These are phyloP conservation scores for Cladobotryum mycophilum DNA, from an alignment of 2,329 filamentous ascomycete species.

Conservation along the genomic window DNA sequence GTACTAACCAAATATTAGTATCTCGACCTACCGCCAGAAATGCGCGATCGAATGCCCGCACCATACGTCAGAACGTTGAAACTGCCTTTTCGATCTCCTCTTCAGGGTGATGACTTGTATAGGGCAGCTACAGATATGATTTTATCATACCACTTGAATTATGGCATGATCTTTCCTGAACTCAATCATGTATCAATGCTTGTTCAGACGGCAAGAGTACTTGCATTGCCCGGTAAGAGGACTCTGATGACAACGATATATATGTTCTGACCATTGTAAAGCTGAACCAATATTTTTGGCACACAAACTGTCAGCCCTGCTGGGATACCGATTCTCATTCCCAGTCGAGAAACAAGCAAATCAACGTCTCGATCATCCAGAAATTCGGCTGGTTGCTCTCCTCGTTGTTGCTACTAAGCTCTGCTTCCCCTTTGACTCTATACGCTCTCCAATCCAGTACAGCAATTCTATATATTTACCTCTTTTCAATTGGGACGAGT, in stretches of 20 bases:
- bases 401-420: constrained; percentile 74
- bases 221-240: constrained; percentile 65
- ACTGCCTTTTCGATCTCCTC: constrained; percentile 32
- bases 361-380: constrained; percentile 58
- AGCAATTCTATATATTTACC: constrained; percentile 11
- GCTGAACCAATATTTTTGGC: constrained; percentile 43
- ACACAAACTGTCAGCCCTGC: constrained; percentile 38
- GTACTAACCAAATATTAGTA: constrained; percentile 33
- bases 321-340: constrained; percentile 50
- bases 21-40: constrained; percentile 53
- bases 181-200: constrained; percentile 65
- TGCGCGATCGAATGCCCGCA: constrained; percentile 58
- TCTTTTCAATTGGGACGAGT: constrained; percentile 63
- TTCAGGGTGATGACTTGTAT: constrained; percentile 57
- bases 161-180: constrained; percentile 64
- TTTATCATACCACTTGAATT: constrained; percentile 59
- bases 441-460: constrained; percentile 32
- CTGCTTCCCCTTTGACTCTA: constrained; percentile 65
- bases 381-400: constrained; percentile 64
- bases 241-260: too few relatives aligned
- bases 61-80: constrained; percentile 56
- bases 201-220: constrained; percentile 61
- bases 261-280: constrained; percentile 31
- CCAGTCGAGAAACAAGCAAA: constrained; percentile 39
- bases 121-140: constrained; percentile 54